These are phyloP conservation scores for Solanum megistacrolobum DNA, from an alignment of 257 asterid genomes.

Conservation along the genomic window DNA sequence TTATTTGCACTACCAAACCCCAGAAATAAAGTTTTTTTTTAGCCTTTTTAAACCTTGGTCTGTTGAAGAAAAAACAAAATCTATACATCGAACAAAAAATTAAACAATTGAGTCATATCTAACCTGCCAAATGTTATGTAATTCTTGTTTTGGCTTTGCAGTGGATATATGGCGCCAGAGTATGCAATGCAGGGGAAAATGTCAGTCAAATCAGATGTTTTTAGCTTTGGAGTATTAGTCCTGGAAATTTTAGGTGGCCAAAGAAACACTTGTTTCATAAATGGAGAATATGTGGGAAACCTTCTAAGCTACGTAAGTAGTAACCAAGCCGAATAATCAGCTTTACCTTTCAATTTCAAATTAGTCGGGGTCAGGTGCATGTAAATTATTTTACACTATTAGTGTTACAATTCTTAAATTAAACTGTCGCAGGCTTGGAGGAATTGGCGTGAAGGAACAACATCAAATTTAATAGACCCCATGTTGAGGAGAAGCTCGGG, in stretches of 20 bases:
- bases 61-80: not conserved
- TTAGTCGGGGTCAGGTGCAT: not conserved
- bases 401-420: not conserved
- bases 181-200: not conserved
- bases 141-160: too few relatives aligned
- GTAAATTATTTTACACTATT: not conserved
- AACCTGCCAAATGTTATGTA: not conserved
- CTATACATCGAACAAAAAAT: not conserved
- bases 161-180: too few relatives aligned
- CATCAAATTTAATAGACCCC: constrained; percentile 4
- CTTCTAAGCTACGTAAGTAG: too few relatives aligned
- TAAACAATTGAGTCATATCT: not conserved
- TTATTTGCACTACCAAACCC: not conserved
- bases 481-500: not conserved
- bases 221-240: constrained; percentile 15
- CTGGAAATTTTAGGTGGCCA: constrained; percentile 7
- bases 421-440: constrained; percentile 11
- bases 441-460: constrained; percentile 8
- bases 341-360: not conserved
- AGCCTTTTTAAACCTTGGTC: not conserved
- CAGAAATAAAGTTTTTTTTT: not conserved
- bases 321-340: too few relatives aligned
- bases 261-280: too few relatives aligned
- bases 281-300: too few relatives aligned
- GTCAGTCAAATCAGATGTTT: constrained; percentile 13